Evolutionary conservation across 352 stramenopile genomes (phyloP).

Genomic region (Globisporangium spiculum): DNA sequence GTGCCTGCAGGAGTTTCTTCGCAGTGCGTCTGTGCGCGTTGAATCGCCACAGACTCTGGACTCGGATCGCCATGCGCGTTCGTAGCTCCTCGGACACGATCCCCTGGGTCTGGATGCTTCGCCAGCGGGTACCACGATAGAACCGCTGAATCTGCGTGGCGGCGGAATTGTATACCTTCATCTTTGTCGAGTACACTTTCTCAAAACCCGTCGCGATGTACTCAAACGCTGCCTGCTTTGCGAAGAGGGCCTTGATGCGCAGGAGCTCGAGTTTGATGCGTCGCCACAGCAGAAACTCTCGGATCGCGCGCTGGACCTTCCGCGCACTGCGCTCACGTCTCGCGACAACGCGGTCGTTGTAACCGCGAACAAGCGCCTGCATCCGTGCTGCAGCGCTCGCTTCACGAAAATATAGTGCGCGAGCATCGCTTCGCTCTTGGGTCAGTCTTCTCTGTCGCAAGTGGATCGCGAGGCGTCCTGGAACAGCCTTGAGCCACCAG

Average conservation of each 20-base stretch:
- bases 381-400: constrained; percentile 42
- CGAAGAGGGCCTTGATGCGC: constrained; percentile 29
- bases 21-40: constrained; percentile 49
- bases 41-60: constrained; percentile 63
- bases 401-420: constrained; percentile 21
- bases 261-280: constrained; percentile 36
- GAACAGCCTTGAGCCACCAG: constrained; percentile 59
- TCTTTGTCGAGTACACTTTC: constrained; percentile 24
- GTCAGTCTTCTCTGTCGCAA: constrained; percentile 27
- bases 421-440: constrained; percentile 13
- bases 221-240: constrained; percentile 16
- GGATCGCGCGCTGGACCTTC: constrained; percentile 40
- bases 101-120: constrained; percentile 26
- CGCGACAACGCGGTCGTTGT: constrained; percentile 35
- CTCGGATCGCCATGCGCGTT: constrained; percentile 48
- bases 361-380: constrained; percentile 50
- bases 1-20: constrained; percentile 39
- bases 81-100: constrained; percentile 41
- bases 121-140: constrained; percentile 37
- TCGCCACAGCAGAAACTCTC: constrained; percentile 36
- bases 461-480: constrained; percentile 44
- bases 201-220: constrained; percentile 28
- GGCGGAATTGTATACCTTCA: constrained; percentile 36
- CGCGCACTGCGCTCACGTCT: constrained; percentile 38
- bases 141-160: constrained; percentile 61